Evolutionary conservation across 208 protist species (phyloP).

Genomic region (Crithidia sp.): DNA sequence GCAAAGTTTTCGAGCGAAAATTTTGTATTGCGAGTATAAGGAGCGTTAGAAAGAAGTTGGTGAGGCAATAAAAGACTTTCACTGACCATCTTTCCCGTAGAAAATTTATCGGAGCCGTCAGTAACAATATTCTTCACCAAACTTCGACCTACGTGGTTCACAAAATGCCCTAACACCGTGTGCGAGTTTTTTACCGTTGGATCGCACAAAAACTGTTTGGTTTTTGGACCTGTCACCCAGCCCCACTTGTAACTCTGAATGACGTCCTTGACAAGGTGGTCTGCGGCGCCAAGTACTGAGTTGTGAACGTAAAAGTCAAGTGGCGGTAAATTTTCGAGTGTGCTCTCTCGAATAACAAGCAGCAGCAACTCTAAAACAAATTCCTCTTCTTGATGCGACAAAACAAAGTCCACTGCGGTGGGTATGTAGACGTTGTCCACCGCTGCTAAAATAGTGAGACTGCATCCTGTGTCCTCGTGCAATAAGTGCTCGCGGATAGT

Average conservation of each 20-base stretch:
- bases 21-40: background rate
- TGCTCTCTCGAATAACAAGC: constrained; percentile 7
- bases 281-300: background rate
- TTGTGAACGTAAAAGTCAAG: constrained; percentile 10
- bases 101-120: no score
- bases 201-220: background rate
- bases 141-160: no score
- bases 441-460: constrained; percentile 1
- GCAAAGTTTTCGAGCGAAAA: background rate
- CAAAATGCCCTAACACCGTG: no score
- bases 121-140: no score
- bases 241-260: constrained; percentile 8
- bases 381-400: background rate
- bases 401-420: constrained; percentile 2
- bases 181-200: no score
- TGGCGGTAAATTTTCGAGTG: background rate
- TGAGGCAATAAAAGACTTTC: background rate
- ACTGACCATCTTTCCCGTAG: no score
- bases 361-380: background rate
- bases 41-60: background rate
- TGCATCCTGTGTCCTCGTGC: background rate
- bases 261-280: background rate
- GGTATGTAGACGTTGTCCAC: constrained; percentile 6
- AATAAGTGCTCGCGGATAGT: background rate
- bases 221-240: constrained; percentile 1